Evolutionary conservation across 768 basidiomycete genomes (phyloP).

Genomic region (Leccinum arenicola): DNA sequence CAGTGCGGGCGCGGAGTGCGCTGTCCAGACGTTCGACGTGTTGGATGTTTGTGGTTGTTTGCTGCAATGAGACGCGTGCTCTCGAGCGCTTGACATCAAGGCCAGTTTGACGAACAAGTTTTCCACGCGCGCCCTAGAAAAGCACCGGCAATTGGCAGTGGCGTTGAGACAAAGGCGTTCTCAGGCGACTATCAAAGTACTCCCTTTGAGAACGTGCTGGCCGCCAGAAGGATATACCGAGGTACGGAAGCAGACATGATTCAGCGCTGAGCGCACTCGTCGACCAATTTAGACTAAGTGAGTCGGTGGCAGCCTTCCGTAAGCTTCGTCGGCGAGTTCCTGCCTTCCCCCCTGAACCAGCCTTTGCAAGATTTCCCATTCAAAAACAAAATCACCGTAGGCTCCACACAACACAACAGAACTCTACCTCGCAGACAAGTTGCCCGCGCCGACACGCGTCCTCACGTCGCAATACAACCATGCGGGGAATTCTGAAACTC

Average conservation of each 20-base stretch:
- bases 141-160: background rate
- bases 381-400: background rate
- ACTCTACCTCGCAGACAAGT: background rate
- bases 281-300: slow-evolving; percentile 6
- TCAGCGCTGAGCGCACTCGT: background rate
- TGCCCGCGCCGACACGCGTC: background rate
- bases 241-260: slow-evolving; percentile 1
- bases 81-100: background rate
- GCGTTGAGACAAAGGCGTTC: slow-evolving; percentile 6
- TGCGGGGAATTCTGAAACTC: slow-evolving; percentile 15
- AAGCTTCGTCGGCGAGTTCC: slow-evolving; percentile 2
- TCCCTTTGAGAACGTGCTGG: background rate
- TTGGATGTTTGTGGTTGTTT: background rate
- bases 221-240: background rate
- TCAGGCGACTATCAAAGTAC: slow-evolving; percentile 1
- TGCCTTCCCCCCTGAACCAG: slow-evolving; percentile 5
- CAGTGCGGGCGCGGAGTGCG: background rate
- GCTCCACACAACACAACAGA: background rate
- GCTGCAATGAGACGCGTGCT: background rate
- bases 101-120: background rate
- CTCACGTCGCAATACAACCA: slow-evolving; percentile 23
- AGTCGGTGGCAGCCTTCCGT: slow-evolving; percentile 13
- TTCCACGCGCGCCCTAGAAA: slow-evolving; percentile 2
- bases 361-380: slow-evolving; percentile 1
- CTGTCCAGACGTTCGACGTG: background rate